phyloP scores from a whole-genome alignment of 2,329 filamentous ascomycete species.

The Cadophora sp. region DNA sequence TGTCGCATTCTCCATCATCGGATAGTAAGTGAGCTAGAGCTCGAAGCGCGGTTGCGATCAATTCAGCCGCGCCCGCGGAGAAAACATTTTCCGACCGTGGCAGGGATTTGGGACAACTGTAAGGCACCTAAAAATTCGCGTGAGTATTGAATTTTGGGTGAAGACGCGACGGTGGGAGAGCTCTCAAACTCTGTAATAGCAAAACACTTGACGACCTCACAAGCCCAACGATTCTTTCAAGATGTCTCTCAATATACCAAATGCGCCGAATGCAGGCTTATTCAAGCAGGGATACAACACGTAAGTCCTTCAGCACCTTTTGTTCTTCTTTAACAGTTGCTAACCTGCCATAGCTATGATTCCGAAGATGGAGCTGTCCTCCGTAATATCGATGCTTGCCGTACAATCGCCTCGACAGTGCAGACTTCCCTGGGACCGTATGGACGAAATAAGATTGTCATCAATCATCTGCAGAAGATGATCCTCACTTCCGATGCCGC shows the following conservation, averaged over 20 bases:
- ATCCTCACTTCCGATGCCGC: constrained; percentile 97
- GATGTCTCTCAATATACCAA: constrained; percentile 97
- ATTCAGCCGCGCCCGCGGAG: neutral
- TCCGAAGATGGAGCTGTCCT: constrained; percentile 98
- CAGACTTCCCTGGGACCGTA: constrained; percentile 97
- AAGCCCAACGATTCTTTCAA: constrained; percentile 25
- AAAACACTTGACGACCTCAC: constrained; percentile 21
- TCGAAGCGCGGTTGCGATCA: neutral
- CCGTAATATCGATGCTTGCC: constrained; percentile 98
- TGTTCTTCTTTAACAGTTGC: constrained; percentile 34
- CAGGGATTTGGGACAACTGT: too few species aligned
- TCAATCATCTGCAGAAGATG: constrained; percentile 99
- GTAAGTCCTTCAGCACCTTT: constrained; percentile 44
- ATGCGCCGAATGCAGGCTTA: constrained; percentile 78
- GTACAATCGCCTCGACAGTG: constrained; percentile 93
- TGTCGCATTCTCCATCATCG: constrained; percentile 7
- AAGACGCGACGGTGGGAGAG: constrained; percentile 25
- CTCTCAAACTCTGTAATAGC: constrained; percentile 10
- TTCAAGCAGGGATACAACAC: constrained; percentile 93
- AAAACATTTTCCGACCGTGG: neutral
- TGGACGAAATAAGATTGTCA: constrained; percentile 99
- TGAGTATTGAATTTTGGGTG: constrained; percentile 24
- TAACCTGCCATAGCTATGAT: constrained; percentile 76
- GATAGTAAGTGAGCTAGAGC: neutral
- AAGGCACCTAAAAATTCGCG: constrained; percentile 8